A percentile compares a stretch with the other conserved stretches of the same genome.
Evolutionary conservation across 78 protist species (phyloP).

Genomic region (Bigelowiella natans): DNA sequence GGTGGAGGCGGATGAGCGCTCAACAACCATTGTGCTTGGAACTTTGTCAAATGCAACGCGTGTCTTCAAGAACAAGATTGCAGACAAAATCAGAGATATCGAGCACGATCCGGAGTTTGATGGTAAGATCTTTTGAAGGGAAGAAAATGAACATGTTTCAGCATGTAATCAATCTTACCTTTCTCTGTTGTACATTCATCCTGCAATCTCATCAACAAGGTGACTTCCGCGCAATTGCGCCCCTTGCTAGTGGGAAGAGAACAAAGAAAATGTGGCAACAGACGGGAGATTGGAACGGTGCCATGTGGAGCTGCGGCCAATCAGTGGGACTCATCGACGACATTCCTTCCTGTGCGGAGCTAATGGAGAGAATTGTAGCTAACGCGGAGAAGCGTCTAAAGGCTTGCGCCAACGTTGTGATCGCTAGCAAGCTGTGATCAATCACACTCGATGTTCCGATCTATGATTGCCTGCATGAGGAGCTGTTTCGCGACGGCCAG

Average conservation of each 20-base stretch:
- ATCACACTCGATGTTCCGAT: no score
- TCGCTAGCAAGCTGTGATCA: no score
- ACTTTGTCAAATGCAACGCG: slow-evolving; percentile 38
- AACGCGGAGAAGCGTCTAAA: neutral
- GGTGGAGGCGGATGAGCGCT: neutral
- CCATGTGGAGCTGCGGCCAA: slow-evolving; percentile 3
- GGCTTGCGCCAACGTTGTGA: no score
- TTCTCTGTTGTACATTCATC: no score
- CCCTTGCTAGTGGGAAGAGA: neutral
- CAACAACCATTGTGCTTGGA: neutral
- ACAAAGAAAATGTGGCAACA: neutral
- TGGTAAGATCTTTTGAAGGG: no score
- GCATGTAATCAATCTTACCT: no score
- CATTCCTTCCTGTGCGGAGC: neutral
- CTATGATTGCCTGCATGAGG: no score
- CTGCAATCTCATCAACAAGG: no score
- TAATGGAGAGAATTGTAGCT: neutral
- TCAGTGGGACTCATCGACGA: slow-evolving; percentile 4
- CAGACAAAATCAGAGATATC: neutral
- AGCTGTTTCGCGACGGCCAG: no score
- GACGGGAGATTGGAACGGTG: neutral
- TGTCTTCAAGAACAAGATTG: slow-evolving; percentile 21
- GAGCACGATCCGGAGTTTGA: no score
- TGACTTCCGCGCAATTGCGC: no score
- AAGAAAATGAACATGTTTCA: no score